Base-by-base conservation (phyloP, 495 filamentous ascomycete species). In the Daldinia loculata region DNA sequence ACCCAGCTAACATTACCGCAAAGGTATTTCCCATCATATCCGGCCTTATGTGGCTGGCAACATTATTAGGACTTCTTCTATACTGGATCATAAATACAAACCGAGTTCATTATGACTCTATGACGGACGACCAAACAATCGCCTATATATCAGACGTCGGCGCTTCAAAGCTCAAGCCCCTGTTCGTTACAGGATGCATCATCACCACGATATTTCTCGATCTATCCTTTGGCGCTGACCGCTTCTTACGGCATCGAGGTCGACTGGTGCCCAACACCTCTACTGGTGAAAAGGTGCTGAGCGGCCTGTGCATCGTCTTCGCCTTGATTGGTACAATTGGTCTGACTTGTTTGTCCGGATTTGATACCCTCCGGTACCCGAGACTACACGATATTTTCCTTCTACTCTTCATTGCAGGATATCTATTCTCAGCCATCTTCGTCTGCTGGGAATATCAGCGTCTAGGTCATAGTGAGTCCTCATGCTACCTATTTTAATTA, bases 61-160 rank as follows among this genome's bases (percentile, higher is more conserved):
- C 80, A 77, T 78, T 86, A 3, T 66, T 87, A 2, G 83, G 77
- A 29, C 82, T 86, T 7, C 72, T 84, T 45, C 72, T 87, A 70
- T 78, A 84, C 70, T 97, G 96, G 96, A 81, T 86, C 57, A 74
- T 84, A 6, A 75, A 90, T 62, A 74, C 74, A 2, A 84, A 90
- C 27, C 74, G 80, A 15, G 86, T 86, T 0, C 78, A 85, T 73
- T 97, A 95, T 73, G 2, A 78, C 9, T 91, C 88, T 41, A 93
- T 94, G 91, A 78, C 80, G n/a, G 19, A 64, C 0, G 75, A 72
- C 53, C 92, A 95, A 73, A 83, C 76, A 2, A 93, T 97, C 61
- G 92, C 95, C 77, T 97, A 92, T 76, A 92, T 93, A 71, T 91
- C 89, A n/a, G 93, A 98, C 79, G 84, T 97, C 29, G 95, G 93